Evolutionary conservation across 1,139 yeast genomes (phyloP).

Genomic region (Nakaseomyces bracarensis): DNA sequence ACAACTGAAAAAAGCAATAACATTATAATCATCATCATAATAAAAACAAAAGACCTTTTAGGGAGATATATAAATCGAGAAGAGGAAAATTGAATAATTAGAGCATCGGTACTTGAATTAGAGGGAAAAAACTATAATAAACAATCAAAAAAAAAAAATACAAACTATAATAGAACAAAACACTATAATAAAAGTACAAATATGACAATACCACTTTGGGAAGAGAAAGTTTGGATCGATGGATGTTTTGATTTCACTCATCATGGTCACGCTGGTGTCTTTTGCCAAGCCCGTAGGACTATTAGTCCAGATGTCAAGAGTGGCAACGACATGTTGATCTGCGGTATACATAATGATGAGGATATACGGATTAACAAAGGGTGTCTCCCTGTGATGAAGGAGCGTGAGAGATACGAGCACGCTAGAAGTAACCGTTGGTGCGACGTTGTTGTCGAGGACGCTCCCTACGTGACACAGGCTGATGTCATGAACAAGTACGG

Average conservation of each 20-base stretch:
- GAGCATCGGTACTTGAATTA: no score
- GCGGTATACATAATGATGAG: conserved; percentile 86
- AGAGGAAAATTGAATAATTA: no score
- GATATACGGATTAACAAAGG: conserved; percentile 80
- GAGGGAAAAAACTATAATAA: neutral
- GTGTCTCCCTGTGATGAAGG: conserved; percentile 75
- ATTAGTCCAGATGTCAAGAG: conserved; percentile 10
- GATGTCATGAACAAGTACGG: conserved; percentile 62
- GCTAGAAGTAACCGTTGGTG: conserved; percentile 91
- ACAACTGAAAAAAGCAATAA: no score
- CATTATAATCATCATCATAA: no score
- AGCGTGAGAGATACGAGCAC: conserved; percentile 70
- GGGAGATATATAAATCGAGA: no score
- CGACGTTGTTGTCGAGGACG: conserved; percentile 59
- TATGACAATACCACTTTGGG: conserved; percentile 7
- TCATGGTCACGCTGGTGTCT: conserved; percentile 96
- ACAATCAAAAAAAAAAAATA: no score
- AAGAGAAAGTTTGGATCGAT: conserved; percentile 69
- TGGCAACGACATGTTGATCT: conserved; percentile 48
- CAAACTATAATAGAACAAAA: neutral
- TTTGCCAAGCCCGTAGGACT: conserved; percentile 66
- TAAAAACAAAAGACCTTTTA: no score
- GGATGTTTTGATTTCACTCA: conserved; percentile 98
- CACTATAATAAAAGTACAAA: neutral
- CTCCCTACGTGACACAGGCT: conserved; percentile 95